phyloP scores from a whole-genome alignment of 164 flowering plant genomes.

The Umbellularia californica region DNA sequence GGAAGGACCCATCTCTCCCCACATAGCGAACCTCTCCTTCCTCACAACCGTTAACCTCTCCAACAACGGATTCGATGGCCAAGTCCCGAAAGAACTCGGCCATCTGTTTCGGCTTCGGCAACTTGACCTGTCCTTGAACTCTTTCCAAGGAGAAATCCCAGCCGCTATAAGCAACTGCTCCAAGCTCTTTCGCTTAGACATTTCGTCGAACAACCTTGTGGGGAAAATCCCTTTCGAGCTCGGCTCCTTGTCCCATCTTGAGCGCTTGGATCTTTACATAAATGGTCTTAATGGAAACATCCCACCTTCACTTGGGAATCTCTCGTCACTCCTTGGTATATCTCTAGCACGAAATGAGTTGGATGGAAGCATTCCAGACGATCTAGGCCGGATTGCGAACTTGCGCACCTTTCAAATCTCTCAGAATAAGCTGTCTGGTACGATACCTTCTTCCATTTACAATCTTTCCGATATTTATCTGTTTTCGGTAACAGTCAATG shows the following conservation, averaged over 20 bases:
- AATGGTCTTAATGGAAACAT: background rate
- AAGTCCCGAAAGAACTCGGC: conserved; percentile 27
- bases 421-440: conserved; percentile 6
- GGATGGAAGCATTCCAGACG: background rate
- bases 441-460: conserved; percentile 7
- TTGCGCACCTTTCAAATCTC: background rate
- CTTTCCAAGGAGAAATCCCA: conserved; percentile 31
- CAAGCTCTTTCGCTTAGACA: conserved; percentile 20
- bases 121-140: conserved; percentile 31
- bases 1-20: conserved; percentile 30
- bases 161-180: conserved; percentile 13
- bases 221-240: background rate
- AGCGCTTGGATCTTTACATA: accelerated
- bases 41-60: conserved; percentile 30
- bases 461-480: background rate
- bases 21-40: conserved; percentile 38
- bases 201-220: background rate
- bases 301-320: background rate
- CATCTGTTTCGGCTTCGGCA: conserved; percentile 24
- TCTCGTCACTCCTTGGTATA: accelerated
- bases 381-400: background rate
- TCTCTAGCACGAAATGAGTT: background rate
- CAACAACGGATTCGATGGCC: conserved; percentile 27
- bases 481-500: background rate
- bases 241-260: background rate